Evolutionary conservation across 1,284 basidiomycete genomes (phyloP), one percentile per base, ranked within the genome.

Genomic region (Naganishia sp.): DNA sequence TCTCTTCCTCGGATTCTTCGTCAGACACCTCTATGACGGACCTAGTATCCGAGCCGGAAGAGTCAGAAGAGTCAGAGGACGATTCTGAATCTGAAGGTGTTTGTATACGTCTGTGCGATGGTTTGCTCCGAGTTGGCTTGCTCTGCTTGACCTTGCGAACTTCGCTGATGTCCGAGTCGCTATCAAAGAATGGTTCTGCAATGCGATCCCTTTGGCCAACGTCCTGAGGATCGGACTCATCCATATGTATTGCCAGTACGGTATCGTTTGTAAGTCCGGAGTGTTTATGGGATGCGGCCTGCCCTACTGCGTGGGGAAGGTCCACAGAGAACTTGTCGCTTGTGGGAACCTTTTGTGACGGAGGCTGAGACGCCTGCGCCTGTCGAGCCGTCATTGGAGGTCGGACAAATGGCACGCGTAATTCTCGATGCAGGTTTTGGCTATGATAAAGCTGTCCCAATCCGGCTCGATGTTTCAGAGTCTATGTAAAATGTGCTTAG

Each of bases 381-480:
- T 46, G 43, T 25, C 13, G 54, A 45, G 55, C 55, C 15, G 60
- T 47, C 18, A 43, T 23, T 31, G 68, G 58, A 32, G 60, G 62
- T 35, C 69, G 67, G 23, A 68, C 55, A 54, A 75, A 74, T 23
- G 76, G 68, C 28, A 68, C 64, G 18, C 67, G 31, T 45, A 90
- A 77, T 46, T 87, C 79, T 32, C 82, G 78, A 71, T 92, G 90
- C 58, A 93, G 74, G 0, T 79, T 77, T 56, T 84, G 80, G 56
- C 82, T 82, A 67, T 88, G 84, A 72, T 88, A 89, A 17, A 92
- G 81, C 68, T 90, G 87, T 73, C 85, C 83, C 6, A 91, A 85
- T 18, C 89, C 79, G 63, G 80, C 80, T 39, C 89, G 84, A 72
- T 88, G 88, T 65, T 87, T 88, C 64, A 90, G 84, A 2, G 86